A percentile compares a stretch with the other conserved stretches of the same genome.
Conservation (phyloP, 257 asterid genomes). For the Nicotiana paniculata region DNA sequence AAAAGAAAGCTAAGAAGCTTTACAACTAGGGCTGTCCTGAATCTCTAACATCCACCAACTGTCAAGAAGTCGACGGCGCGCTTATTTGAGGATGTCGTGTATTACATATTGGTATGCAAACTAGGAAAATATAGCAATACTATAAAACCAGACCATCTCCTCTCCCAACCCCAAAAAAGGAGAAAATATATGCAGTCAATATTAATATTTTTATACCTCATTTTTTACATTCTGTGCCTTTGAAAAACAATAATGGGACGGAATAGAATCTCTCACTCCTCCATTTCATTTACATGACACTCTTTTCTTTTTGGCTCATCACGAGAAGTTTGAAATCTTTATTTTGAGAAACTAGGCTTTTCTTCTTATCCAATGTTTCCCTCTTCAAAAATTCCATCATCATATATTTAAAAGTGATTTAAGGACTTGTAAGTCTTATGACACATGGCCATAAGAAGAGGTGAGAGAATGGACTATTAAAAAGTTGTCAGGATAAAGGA, state of each 20-base stretch:
- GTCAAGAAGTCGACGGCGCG: background rate
- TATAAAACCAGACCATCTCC: background rate
- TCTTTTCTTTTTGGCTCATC: background rate
- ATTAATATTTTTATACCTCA: background rate
- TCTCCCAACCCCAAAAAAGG: background rate
- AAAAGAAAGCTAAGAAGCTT: background rate
- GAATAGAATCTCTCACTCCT: background rate
- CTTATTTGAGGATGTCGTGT: background rate
- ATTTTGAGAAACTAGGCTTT: background rate
- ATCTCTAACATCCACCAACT: background rate
- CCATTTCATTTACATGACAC: background rate
- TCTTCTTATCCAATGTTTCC: background rate
- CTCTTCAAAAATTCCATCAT: background rate
- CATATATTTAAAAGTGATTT: background rate
- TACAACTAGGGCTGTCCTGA: background rate
- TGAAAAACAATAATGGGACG: background rate
- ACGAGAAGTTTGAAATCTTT: background rate
- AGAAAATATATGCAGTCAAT: background rate
- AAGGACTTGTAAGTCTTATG: background rate
- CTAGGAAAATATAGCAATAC: background rate
- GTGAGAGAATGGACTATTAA: background rate
- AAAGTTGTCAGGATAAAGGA: background rate
- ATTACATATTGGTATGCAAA: background rate
- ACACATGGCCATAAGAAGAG: background rate
- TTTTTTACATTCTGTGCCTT: background rate